phyloP scores from a whole-genome alignment of 1,284 basidiomycete genomes.

The Calocybe gambosa region DNA sequence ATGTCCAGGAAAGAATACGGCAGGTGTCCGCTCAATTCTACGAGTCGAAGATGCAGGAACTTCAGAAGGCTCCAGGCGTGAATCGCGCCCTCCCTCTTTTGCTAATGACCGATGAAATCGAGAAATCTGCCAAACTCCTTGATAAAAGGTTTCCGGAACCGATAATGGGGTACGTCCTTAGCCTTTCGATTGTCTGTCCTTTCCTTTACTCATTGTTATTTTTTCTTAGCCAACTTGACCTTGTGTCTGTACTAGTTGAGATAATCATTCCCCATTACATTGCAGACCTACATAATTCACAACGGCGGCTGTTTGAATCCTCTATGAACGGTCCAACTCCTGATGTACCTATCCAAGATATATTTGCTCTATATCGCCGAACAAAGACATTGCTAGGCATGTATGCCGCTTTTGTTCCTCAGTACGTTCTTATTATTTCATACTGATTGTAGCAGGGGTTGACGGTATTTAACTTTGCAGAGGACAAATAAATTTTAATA shows the following conservation, averaged over 20 bases:
- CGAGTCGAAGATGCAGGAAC: slow-evolving; percentile 62
- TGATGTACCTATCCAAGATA: slow-evolving; percentile 80
- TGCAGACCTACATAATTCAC: slow-evolving; percentile 67
- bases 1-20: slow-evolving; percentile 66
- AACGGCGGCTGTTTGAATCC: slow-evolving; percentile 67
- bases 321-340: slow-evolving; percentile 76
- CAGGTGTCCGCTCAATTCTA: slow-evolving; percentile 68
- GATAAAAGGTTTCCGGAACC: slow-evolving; percentile 85
- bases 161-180: slow-evolving; percentile 57
- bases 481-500: slow-evolving; percentile 56
- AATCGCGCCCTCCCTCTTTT: slow-evolving; percentile 78
- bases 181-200: neutral
- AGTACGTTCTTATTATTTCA: slow-evolving; percentile 39
- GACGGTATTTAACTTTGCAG: slow-evolving; percentile 27
- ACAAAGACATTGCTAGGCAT: slow-evolving; percentile 70
- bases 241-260: slow-evolving; percentile 75
- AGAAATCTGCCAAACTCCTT: slow-evolving; percentile 77
- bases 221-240: slow-evolving; percentile 57
- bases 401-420: slow-evolving; percentile 75
- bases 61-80: slow-evolving; percentile 62
- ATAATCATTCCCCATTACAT: slow-evolving; percentile 73
- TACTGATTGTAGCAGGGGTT: neutral
- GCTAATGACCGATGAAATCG: slow-evolving; percentile 83
- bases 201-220: neutral
- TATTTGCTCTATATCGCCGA: slow-evolving; percentile 80